Evolutionary conservation across 2,329 filamentous ascomycete species (phyloP).

Genomic region (Cladosporium sp.): DNA sequence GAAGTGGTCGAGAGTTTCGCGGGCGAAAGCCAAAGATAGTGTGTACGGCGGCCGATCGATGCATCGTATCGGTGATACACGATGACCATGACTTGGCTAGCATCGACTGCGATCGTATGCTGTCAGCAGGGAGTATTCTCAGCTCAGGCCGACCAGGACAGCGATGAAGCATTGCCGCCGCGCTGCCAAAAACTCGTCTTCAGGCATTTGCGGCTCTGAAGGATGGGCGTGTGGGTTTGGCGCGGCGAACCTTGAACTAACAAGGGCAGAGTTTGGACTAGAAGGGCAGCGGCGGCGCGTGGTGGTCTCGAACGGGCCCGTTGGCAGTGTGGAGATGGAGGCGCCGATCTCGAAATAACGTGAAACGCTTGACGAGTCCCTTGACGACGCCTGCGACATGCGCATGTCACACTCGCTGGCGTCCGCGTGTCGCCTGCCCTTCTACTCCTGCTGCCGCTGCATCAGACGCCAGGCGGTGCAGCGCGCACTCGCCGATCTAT

Average conservation of each 20-base stretch:
- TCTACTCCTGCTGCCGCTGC: not conserved
- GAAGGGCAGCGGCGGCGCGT: not conserved
- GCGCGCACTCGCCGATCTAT: not conserved
- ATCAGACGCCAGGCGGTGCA: not conserved
- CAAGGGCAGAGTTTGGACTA: slow-evolving; percentile 3
- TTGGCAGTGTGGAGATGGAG: slow-evolving; percentile 7
- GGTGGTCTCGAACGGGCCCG: not conserved
- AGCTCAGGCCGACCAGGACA: too few species aligned
- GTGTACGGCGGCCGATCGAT: too few species aligned
- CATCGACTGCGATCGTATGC: too few species aligned
- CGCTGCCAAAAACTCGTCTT: too few species aligned
- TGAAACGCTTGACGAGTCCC: slow-evolving; percentile 10
- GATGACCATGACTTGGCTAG: too few species aligned
- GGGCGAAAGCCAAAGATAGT: too few species aligned
- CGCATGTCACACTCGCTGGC: not conserved
- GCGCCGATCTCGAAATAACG: not conserved
- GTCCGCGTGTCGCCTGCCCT: not conserved
- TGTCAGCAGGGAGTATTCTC: too few species aligned
- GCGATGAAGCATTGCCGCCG: too few species aligned
- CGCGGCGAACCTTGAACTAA: not conserved
- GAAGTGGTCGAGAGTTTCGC: too few species aligned
- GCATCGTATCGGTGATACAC: too few species aligned
- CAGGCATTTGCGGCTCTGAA: not conserved
- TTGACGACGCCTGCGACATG: slow-evolving; percentile 11
- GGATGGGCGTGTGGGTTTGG: not conserved